Evolutionary conservation across 768 basidiomycete genomes (phyloP), one percentile per base, ranked within the genome.

Genomic region (Roridomyces roridus): DNA sequence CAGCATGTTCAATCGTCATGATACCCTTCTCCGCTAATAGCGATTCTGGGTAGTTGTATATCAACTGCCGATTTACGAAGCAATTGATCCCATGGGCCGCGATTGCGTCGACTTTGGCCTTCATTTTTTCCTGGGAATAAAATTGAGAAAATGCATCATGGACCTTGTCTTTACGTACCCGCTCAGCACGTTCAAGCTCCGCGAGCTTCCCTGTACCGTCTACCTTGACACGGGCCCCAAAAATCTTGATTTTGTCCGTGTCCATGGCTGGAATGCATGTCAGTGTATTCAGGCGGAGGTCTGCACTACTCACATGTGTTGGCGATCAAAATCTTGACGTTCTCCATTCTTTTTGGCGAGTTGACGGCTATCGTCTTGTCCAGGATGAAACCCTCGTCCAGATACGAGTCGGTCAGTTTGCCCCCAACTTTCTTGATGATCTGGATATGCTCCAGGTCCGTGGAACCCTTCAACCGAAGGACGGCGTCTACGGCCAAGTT

Each of bases 401-500:
- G 85, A 78, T 98, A 99, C 6, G 94, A 96, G 67, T 98, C 96
- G 0, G 94, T 96, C 66, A 99, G 82, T 78, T 98, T 99, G 46
- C 96, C 96, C 54, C 96, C 96, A n/a, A 92, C 93, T 76, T 98
- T 98, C 84, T 99, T 99, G 80, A 98, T 99, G 72, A 98, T 89
- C 74, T 99, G 96, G 63, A 99, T 98, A 72, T 98, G 95, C 64
- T 99, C 96, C 29, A 99, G 80, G 75, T 98, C 91, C 46, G 92
- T 95, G 34, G 95, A 97, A 34, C 97, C 97, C 91, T 95, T 96
- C 42, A 98, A 72, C 34, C 97, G 82, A 47, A 98, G 80, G 9
- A 99, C 97, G 28, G 97, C 97, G 72, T 96, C 94, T 12, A 99
- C 96, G 0, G 97, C 96, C 35, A 99, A 86, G 64, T 98, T 97